Percentiles rank a stretch among this genome's conserved stretches.
phyloP scores from a whole-genome alignment of 257 asterid species.

The Rehmannia glutinosa region DNA sequence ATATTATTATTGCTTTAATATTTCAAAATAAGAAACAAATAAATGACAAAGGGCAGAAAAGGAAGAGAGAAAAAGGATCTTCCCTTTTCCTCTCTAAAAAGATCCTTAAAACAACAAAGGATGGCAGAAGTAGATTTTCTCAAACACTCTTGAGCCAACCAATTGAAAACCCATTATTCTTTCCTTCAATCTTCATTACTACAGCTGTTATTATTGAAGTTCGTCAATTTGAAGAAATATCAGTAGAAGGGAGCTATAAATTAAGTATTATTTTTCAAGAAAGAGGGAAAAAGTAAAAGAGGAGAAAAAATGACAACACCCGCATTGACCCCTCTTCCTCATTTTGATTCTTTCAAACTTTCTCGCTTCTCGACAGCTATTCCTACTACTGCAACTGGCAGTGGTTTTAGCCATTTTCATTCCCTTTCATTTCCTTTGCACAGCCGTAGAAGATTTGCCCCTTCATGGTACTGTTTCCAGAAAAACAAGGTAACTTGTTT shows the following conservation, averaged over 20 bases:
- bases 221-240: background rate
- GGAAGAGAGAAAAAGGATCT: conserved; percentile 12
- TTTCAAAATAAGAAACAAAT: background rate
- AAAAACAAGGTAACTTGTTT: conserved; percentile 25
- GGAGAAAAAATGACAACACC: conserved; percentile 32
- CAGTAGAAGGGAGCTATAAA: background rate
- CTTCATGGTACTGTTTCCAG: conserved; percentile 21
- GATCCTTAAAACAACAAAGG: conserved; percentile 16
- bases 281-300: background rate
- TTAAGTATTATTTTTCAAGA: background rate
- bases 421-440: conserved; percentile 21
- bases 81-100: conserved; percentile 11
- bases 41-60: conserved; percentile 8
- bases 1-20: background rate
- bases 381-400: conserved; percentile 16
- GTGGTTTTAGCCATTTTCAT: conserved; percentile 21
- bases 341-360: conserved; percentile 32
- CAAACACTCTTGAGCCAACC: conserved; percentile 34
- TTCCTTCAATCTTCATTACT: conserved; percentile 13
- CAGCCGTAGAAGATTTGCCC: conserved; percentile 20
- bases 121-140: conserved; percentile 25
- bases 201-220: background rate
- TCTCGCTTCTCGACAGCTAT: conserved; percentile 24
- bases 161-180: conserved; percentile 15
- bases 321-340: too few relatives aligned